Percentiles rank a stretch among this genome's conserved stretches.
phyloP scores from a whole-genome alignment of 345 rosid genomes.

The Nasturtium officinale region DNA sequence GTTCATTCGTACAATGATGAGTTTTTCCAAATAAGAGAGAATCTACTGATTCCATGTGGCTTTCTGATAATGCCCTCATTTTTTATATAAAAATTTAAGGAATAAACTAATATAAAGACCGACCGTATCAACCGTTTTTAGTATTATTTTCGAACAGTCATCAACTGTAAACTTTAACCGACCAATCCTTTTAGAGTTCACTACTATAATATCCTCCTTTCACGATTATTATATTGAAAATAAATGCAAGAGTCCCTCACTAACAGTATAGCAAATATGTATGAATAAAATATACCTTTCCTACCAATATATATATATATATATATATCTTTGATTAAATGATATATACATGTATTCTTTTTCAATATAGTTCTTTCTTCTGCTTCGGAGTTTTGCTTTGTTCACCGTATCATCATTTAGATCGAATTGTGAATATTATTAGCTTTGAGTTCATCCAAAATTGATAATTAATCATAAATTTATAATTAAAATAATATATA shows the following conservation, averaged over 20 bases:
- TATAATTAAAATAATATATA: neutral
- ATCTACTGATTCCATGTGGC: conserved; percentile 18
- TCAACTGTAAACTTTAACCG: conserved; percentile 32
- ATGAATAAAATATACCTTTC: neutral
- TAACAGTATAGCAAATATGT: neutral
- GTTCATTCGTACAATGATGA: neutral
- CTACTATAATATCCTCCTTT: neutral
- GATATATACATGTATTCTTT: too few relatives aligned
- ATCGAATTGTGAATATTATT: neutral
- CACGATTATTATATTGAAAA: neutral
- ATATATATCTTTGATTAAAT: too few relatives aligned
- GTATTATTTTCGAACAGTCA: conserved; percentile 8
- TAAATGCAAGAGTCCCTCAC: neutral
- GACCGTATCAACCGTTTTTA: conserved; percentile 17
- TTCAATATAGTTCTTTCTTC: neutral
- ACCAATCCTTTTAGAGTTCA: neutral
- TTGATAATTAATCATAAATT: neutral
- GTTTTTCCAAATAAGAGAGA: neutral
- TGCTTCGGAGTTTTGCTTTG: neutral
- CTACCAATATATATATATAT: too few relatives aligned
- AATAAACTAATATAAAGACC: neutral
- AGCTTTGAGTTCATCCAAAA: neutral
- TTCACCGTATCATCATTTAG: neutral
- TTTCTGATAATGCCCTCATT: neutral
- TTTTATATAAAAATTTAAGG: neutral